Evolutionary conservation across 2,329 filamentous ascomycete species (phyloP), one percentile per base, ranked within the genome.

Genomic region (Exophiala bonariae): DNA sequence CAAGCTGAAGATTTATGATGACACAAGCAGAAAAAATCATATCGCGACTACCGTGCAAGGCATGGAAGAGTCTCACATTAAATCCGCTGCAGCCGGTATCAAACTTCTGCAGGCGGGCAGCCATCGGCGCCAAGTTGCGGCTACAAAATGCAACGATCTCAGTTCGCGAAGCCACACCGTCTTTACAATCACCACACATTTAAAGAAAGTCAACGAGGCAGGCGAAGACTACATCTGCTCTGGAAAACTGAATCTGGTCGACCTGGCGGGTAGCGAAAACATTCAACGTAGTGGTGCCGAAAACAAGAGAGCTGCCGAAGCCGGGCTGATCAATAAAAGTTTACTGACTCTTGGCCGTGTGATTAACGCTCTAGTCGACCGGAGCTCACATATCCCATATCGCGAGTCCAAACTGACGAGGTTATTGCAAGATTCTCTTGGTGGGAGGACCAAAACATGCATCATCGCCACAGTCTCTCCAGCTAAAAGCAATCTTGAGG

Each of bases 121-220:
- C 67, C 79, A 93, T 70, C 95, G 91, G 69, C 86, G 93, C 40
- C 93, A 99, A 68, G 93, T 99, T n/a, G 95, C 93, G 4, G 90
- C 95, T 3, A 99, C 93, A n/a, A 97, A 97, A 69, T 99, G 93
- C 79, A 99, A 99, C 66, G 93, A 99, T 61, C 81, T 97, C 45
- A 96, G 91, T 69, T 96, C 91, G 60, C 84, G 93, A 66, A 96
- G 91, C 73, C 95, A 99, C 64, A 99, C 93, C 0, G 87, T 99
- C 17, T 99, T 99, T 64, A 97, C 93, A 6, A 88, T 99, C 50
- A 96, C 92, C 1, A 88, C 91, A 1, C 89, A 91, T 63, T 85
- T 90, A 61, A 96, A 95, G 68, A 85, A 86, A 52, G 82, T 82
- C 1, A 82, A 82, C 2, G 88, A 95, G 38, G 83, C 86, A 51